Evolutionary conservation across 202 grass and related monocot species (phyloP), one percentile per base, ranked within the genome.

Genomic region (Elaeis oleifera): DNA sequence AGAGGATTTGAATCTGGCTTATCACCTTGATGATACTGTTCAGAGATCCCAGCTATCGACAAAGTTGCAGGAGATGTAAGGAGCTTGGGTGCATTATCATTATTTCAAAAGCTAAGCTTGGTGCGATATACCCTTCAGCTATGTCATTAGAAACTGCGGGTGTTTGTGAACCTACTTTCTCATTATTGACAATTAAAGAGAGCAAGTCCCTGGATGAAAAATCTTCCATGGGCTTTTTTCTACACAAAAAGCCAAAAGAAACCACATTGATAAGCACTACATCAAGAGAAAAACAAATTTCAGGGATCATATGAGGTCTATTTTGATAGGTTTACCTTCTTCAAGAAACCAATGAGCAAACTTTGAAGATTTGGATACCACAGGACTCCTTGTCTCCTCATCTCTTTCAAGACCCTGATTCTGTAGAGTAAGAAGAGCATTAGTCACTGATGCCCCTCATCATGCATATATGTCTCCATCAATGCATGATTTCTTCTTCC

Each of bases 281-380:
- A 13, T 44, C 36, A 11, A 44, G 36, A 44, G 11, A 3, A 44
- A 44, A 44, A 44, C 36, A 44, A 13, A 13, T 11, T 44, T 44
- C 36, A 44, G 36, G 36, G 18, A 15, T 55, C 3, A 17, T 21
- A 5, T 3, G 36, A 6, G 16, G 0, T 0, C 15, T 15, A 51
- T 3, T 29, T 44, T n/a, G 2, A 32, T 20, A 68, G 26, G 9
- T 36, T 68, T 84, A 99, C 94, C 88, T 89, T 91, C 88, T 72
- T 91, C 70, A 54, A 32, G 28, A 69, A 94, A 99, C 88, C 94
- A 99, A 61, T 6, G 67, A 80, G 94, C 75, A 70, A 99, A 99
- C 76, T 94, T 99, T 54, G 94, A 94, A 70, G 85, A 80, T 87
- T 89, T 85, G 56, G 82, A 60, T 60, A 84, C 24, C 44, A 74